Conservation (phyloP, 169 alveolate genomes). For the Plasmodium relictum region DNA sequence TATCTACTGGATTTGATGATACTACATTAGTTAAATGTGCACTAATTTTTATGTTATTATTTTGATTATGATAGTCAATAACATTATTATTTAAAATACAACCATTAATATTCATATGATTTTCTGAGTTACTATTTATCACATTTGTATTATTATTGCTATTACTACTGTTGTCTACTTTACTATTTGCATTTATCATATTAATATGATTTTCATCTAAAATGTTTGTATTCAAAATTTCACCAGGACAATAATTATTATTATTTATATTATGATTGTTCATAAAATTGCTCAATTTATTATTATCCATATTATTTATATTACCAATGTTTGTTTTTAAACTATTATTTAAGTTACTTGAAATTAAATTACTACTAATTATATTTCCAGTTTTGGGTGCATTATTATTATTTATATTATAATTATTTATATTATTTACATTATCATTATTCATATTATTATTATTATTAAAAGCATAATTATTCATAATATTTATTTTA, state of each 20-base stretch:
- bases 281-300: not conserved
- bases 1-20: not conserved
- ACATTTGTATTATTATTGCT: not conserved
- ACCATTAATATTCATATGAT: not conserved
- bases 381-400: not conserved
- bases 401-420: not conserved
- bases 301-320: not conserved
- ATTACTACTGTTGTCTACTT: not conserved
- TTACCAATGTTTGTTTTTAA: not conserved
- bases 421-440: not conserved
- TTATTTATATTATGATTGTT: not conserved
- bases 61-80: not conserved
- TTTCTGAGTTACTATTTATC: conserved; percentile 7
- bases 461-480: not conserved
- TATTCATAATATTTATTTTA: not conserved
- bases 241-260: not conserved
- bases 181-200: not conserved
- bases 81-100: not conserved
- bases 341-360: not conserved
- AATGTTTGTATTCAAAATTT: not conserved
- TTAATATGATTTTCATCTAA: not conserved
- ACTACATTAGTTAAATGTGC: not conserved
- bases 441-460: conserved; percentile 7
- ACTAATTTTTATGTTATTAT: not conserved
- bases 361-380: not conserved